Evolutionary conservation across 2,329 filamentous ascomycete species (phyloP), one percentile per base, ranked within the genome.

Genomic region (Penicillium sp.): DNA sequence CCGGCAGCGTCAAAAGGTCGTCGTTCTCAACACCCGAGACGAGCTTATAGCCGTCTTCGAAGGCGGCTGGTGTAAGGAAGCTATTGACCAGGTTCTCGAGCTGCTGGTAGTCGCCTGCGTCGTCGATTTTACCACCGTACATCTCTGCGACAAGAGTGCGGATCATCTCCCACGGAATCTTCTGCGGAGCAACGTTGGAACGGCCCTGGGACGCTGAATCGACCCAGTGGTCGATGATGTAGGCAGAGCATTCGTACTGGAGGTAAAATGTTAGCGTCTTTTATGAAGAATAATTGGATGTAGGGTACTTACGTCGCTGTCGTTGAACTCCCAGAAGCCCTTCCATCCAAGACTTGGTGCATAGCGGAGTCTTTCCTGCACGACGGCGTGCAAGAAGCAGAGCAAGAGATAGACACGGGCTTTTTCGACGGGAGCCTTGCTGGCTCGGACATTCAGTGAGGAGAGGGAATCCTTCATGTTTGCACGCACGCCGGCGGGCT

Each of bases 261-360:
- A 50, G 47, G 35, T 21, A 10, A 50, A 15, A 13, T 46, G 60
- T 71, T 66, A 66, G 66, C 52, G n/a, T 44, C 2, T 18, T 18
- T 15, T 44, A 15, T 9, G 7, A 13, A 16, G 10, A 13, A 25
- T 13, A 16, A 29, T 48, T 34, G 18, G 29, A 6, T 15, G 9
- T 12, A 46, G n/a, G 13, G 37, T 62, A 86, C 90, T 89, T 84
- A 95, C 90, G 76, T 99, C 94, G 65, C 92, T 96, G 75, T 99
- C 95, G 71, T 99, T 99, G 75, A 99, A 99, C 75, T 99, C 95
- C 94, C 95, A 99, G 82, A 97, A 96, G 51, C 91, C 91, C 79
- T 96, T 97, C 94, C 94, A 99, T 57, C 94, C 94, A 52, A 99
- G 80, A 54, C 83, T 93, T 0, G 94, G 95, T 25, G 93, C 92